These are phyloP conservation scores for Periconia sp. DNA, from an alignment of 2,329 filamentous ascomycete genomes.

Conservation along the genomic window DNA sequence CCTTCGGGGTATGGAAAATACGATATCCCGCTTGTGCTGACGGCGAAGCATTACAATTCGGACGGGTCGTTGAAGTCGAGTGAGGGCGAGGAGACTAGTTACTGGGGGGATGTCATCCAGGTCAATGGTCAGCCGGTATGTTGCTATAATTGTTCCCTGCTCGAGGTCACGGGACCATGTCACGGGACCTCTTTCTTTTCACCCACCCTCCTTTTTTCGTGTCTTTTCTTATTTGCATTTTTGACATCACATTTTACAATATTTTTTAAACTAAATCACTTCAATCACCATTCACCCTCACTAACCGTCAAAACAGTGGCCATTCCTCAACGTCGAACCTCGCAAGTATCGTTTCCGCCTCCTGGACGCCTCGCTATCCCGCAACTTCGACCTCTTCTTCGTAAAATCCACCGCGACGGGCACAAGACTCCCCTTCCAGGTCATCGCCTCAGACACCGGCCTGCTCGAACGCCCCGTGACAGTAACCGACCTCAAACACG, in stretches of 20 bases:
- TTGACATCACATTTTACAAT: too few relatives aligned
- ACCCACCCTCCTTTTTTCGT: too few relatives aligned
- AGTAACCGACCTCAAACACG: constrained; percentile 46
- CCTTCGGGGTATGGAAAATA: constrained; percentile 51
- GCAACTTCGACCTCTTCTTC: constrained; percentile 54
- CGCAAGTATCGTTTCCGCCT: constrained; percentile 61
- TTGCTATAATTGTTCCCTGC: too few relatives aligned
- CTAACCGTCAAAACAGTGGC: too few relatives aligned
- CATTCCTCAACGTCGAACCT: constrained; percentile 57
- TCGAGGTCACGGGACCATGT: too few relatives aligned
- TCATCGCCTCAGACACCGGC: constrained; percentile 57
- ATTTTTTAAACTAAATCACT: too few relatives aligned
- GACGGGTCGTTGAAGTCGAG: constrained; percentile 53
- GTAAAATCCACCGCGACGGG: constrained; percentile 29
- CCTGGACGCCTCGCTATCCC: constrained; percentile 45
- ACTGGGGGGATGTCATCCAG: constrained; percentile 60
- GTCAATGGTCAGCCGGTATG: constrained; percentile 61
- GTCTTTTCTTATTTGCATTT: too few relatives aligned
- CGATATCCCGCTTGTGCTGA: constrained; percentile 57
- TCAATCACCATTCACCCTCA: too few relatives aligned
- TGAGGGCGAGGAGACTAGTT: constrained; percentile 46
- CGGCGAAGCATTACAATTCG: constrained; percentile 55
- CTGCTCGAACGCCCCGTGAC: constrained; percentile 42
- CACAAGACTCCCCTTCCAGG: constrained; percentile 51
- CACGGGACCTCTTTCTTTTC: too few relatives aligned